A percentile compares a stretch with the other conserved stretches of the same genome.
Conservation (phyloP, 192 early-diverging fungal species). For the Linderina pennispora region DNA sequence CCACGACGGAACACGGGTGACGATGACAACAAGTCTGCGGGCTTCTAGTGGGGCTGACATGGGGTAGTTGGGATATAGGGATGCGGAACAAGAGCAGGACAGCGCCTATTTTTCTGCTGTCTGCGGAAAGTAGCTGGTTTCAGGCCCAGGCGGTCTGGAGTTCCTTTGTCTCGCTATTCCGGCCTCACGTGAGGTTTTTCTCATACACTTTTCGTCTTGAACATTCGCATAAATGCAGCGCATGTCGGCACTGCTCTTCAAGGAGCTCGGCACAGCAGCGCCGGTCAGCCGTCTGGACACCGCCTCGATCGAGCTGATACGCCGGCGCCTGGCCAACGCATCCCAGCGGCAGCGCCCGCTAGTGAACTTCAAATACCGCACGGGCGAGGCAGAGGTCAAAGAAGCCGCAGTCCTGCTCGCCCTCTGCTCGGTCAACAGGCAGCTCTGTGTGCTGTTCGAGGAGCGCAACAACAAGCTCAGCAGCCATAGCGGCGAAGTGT, state of each 20-base stretch:
- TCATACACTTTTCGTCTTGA: too few species aligned
- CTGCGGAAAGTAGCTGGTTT: neutral
- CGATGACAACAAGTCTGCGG: constrained; percentile 9
- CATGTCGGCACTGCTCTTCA: neutral
- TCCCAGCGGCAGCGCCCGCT: neutral
- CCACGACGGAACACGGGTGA: constrained; percentile 22
- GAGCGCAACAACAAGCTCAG: constrained; percentile 59
- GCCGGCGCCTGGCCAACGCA: constrained; percentile 15
- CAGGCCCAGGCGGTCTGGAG: too few species aligned
- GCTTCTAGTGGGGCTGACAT: too few species aligned
- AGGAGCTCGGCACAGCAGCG: neutral
- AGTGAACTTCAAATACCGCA: constrained; percentile 14
- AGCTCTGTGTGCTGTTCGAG: constrained; percentile 72
- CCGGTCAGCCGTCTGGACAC: constrained; percentile 17
- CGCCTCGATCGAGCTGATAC: constrained; percentile 2
- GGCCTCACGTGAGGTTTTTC: too few species aligned
- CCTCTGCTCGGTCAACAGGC: constrained; percentile 55
- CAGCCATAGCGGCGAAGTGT: constrained; percentile 73
- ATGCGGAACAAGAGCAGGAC: too few species aligned
- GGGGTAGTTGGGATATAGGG: too few species aligned
- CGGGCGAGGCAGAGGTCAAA: neutral
- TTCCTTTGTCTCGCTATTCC: too few species aligned
- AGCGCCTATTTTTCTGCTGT: neutral
- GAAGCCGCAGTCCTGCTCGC: constrained; percentile 49
- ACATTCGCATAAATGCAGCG: too few species aligned